These are phyloP conservation scores for Penicillium olsonii DNA, from an alignment of 2,329 filamentous ascomycete genomes.

Conservation along the genomic window DNA sequence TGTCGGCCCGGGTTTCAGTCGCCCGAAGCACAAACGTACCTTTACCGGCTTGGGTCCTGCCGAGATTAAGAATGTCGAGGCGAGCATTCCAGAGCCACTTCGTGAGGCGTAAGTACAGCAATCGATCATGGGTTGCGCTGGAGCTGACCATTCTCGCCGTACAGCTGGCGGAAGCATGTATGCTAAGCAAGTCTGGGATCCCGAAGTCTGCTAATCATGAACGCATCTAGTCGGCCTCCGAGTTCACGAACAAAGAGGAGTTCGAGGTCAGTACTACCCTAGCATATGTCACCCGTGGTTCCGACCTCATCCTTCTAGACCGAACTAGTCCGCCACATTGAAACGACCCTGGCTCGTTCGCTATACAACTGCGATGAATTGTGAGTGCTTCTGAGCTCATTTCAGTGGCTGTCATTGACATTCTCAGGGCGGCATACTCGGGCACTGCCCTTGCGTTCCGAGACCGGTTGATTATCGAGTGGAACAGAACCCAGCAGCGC, in stretches of 20 bases:
- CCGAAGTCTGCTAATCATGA: conserved; percentile 5
- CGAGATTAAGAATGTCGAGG: conserved; percentile 93
- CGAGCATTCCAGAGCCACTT: conserved; percentile 84
- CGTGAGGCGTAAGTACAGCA: conserved; percentile 71
- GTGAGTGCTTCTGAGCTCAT: conserved; percentile 34
- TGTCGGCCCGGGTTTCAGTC: conserved; percentile 79
- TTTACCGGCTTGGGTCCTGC: conserved; percentile 86
- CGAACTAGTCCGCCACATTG: conserved; percentile 90
- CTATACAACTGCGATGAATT: conserved; percentile 97
- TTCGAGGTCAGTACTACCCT: conserved; percentile 58
- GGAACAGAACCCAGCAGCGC: conserved; percentile 97
- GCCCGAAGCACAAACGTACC: conserved; percentile 97
- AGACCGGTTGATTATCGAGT: conserved; percentile 88
- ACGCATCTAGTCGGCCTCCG: conserved; percentile 57
- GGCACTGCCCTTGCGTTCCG: conserved; percentile 90
- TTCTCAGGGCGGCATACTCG: conserved; percentile 73
- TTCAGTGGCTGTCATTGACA: neutral
- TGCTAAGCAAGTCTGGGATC: conserved; percentile 20
- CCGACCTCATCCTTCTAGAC: conserved; percentile 50
- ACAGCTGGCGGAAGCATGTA: conserved; percentile 63
- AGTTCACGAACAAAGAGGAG: conserved; percentile 76
- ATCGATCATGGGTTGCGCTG: conserved; percentile 2
- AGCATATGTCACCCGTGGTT: neutral
- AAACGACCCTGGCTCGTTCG: conserved; percentile 92
- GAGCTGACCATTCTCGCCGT: conserved; percentile 18